Base-by-base conservation (phyloP, 108 stramenopile species). In the Cyclotella choctawhatcheeana region DNA sequence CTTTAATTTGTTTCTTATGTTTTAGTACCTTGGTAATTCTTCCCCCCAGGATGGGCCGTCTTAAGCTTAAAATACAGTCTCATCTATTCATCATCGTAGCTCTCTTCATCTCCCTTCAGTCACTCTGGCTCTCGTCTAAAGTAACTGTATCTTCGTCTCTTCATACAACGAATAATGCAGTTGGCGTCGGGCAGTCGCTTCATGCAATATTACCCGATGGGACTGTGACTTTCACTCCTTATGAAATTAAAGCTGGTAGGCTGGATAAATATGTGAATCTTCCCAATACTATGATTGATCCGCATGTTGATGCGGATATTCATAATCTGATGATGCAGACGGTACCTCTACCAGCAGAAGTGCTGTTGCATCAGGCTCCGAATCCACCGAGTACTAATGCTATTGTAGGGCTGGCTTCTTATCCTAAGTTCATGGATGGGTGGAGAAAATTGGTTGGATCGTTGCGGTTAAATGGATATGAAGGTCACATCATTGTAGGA, bases 401-500 rank as follows among this genome's bases (percentile, higher is more conserved):
- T 17, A 77, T 81, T 27, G 29, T 81, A 0, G 80, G 80, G n/a
- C 22, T 81, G 70, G 80, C 80, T 40, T 71, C 80, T 34, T 81
- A 81, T 65, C 70, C 70, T 17, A 56, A 21, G 2, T 77, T 77
- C 44, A 50, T 58, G 55, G 34, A 54, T 30, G 76, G 76, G 14
- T 81, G 75, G 76, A 44, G 53, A n/a, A 71, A 65, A 24, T 84
- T 88, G 44, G 89, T 89, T 0, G 89, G 89, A 14, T 85, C 89
- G n/a, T 64, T 92, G 3, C 79, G 91, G 34, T 76, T 71, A 16
- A 60, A 86, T 32, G 91, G 91, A 43, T 90, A 84, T 44, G 64
- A 82, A 30, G 91, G 91, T 14, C 78, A 89, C 48, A 86, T 92
- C 52, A 88, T 92, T 47, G 58, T 92, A 0, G 89, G 81, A 21